Evolutionary conservation across 805 yeast species (phyloP), one percentile per base, ranked within the genome.

Genomic region (Dipodascopsis tothii): DNA sequence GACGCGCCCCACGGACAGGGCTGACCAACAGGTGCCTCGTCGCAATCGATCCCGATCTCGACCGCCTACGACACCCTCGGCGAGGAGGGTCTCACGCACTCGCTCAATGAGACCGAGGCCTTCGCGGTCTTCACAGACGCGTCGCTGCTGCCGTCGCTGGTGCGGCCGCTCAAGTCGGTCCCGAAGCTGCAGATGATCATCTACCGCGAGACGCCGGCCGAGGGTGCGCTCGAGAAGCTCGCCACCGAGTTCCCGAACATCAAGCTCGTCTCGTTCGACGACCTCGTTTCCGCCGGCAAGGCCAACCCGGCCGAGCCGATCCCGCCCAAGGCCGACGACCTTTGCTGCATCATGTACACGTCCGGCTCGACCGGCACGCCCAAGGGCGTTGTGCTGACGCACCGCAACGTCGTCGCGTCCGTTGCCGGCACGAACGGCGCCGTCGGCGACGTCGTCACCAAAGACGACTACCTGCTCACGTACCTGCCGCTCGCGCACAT

Each of bases 61-160:
- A 92, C 98, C 14, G 97, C 98, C 32, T 92, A 92, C 65, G 96
- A 88, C 64, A 86, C 96, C 35, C 72, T 88, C 54, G 96, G 96
- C 45, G 94, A 86, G 65, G 73, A 74, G 30, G 68, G 67, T 21
- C 73, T 88, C 59, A 81, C 81, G 45, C 94, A 83, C 65, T 87
- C 96, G 2, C 71, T 92, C 59, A 72, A 74, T 33, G 84, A 88
- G 67, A 86, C 97, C 3, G 84, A 73, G 39, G 77, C 95, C 21
- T 71, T 65, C 42, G 94, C 81, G 19, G 71, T 92, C 47, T 86
- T 82, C 65, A 83, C 95, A 37, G 97, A 92, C 62, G 87, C 83
- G 59, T 70, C 75, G 17, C 72, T 88, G 48, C 71, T 92, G 55
- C 58, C 60, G 27, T 73, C 80, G 45, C 76, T 92, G 61, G 62